Conservation (phyloP, 768 basidiomycete species). For the Boletus huronensis region DNA sequence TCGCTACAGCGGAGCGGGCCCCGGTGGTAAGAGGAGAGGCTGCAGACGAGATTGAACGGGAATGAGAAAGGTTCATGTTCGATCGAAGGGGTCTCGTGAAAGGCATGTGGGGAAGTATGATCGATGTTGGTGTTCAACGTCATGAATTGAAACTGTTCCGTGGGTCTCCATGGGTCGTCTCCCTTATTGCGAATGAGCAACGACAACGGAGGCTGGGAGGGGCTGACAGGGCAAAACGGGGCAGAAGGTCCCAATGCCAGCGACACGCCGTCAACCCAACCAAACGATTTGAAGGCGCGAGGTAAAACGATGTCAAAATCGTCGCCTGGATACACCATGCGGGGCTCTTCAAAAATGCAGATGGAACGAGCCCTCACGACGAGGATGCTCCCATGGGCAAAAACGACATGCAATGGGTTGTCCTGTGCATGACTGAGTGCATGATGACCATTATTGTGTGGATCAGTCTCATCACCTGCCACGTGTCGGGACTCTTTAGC, state of each 20-base stretch:
- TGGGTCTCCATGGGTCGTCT: constrained; percentile 57
- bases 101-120: neutral
- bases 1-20: constrained; percentile 54
- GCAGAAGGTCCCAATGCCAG: constrained; percentile 26
- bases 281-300: constrained; percentile 48
- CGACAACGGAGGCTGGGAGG: constrained; percentile 31
- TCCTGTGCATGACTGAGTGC: constrained; percentile 35
- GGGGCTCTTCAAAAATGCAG: constrained; percentile 50
- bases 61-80: constrained; percentile 35
- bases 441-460: neutral
- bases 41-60: constrained; percentile 42
- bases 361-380: constrained; percentile 60
- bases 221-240: neutral
- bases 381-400: constrained; percentile 45
- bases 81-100: constrained; percentile 17
- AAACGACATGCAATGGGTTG: constrained; percentile 50
- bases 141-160: constrained; percentile 51
- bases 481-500: constrained; percentile 37
- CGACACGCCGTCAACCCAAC: constrained; percentile 64
- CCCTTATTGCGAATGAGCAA: constrained; percentile 57
- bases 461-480: constrained; percentile 26
- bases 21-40: constrained; percentile 36
- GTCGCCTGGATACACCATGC: constrained; percentile 26
- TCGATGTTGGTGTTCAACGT: constrained; percentile 36
- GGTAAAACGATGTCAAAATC: constrained; percentile 26